phyloP scores from a whole-genome alignment of 1,139 yeast genomes.

The Sugiyamaella pinicola region DNA sequence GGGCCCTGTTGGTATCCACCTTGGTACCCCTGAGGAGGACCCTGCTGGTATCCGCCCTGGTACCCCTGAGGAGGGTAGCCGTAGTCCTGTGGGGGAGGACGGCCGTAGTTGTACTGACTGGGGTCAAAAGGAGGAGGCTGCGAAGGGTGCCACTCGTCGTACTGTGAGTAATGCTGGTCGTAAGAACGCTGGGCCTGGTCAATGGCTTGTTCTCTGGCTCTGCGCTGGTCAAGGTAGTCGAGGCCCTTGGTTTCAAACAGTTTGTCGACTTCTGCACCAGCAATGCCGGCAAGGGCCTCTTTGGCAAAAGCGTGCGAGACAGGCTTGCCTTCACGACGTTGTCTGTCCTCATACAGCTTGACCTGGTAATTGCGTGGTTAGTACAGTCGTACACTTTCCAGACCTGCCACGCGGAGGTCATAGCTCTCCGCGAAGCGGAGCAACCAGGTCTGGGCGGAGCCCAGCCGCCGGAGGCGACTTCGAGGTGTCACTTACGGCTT shows the following conservation, averaged over 20 bases:
- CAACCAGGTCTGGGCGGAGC: too few species aligned
- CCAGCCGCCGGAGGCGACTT: too few species aligned
- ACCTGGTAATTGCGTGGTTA: slow-evolving; percentile 40
- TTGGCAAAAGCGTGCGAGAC: slow-evolving; percentile 39
- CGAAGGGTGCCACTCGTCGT: slow-evolving; percentile 33
- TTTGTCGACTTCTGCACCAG: slow-evolving; percentile 43
- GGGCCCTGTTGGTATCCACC: slow-evolving; percentile 10
- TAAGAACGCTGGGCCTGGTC: slow-evolving; percentile 35
- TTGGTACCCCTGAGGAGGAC: slow-evolving; percentile 8
- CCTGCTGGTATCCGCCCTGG: slow-evolving; percentile 15
- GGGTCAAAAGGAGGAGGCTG: slow-evolving; percentile 29
- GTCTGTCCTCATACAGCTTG: slow-evolving; percentile 38
- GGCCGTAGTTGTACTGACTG: slow-evolving; percentile 16
- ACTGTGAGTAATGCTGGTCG: slow-evolving; percentile 39
- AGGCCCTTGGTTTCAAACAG: slow-evolving; percentile 42
- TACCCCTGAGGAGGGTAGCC: slow-evolving; percentile 11
- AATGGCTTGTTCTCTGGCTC: slow-evolving; percentile 35
- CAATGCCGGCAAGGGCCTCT: slow-evolving; percentile 40
- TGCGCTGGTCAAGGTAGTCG: slow-evolving; percentile 34
- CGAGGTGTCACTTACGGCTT: too few species aligned
- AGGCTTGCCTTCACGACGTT: slow-evolving; percentile 39
- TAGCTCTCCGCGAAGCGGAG: too few species aligned
- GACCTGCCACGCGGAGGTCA: too few species aligned
- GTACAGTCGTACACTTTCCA: too few species aligned
- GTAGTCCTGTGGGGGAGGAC: slow-evolving; percentile 12